Percentiles rank a stretch among this genome's conserved stretches.
phyloP scores from a whole-genome alignment of 1,284 basidiomycete species.

The Testicularia cyperi region DNA sequence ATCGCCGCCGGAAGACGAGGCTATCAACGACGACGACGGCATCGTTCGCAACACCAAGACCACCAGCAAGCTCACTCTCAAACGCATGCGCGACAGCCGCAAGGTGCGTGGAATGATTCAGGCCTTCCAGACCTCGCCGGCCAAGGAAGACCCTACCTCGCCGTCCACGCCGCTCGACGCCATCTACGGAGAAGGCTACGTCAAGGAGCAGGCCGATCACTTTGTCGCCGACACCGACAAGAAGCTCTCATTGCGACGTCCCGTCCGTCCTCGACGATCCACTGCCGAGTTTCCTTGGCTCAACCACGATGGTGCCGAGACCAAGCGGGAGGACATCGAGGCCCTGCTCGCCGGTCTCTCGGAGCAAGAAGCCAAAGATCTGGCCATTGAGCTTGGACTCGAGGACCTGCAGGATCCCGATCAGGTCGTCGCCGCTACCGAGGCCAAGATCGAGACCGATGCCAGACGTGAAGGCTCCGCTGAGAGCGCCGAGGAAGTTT shows the following conservation, averaged over 20 bases:
- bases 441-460: neutral
- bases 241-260: slow-evolving; percentile 24
- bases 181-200: slow-evolving; percentile 38
- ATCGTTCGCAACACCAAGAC: slow-evolving; percentile 18
- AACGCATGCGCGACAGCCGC: slow-evolving; percentile 47
- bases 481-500: slow-evolving; percentile 10
- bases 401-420: slow-evolving; percentile 27
- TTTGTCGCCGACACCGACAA: slow-evolving; percentile 34
- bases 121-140: slow-evolving; percentile 39
- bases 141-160: slow-evolving; percentile 9
- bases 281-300: slow-evolving; percentile 36
- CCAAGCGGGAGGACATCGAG: slow-evolving; percentile 26
- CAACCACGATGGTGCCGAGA: neutral
- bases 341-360: slow-evolving; percentile 19
- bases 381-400: slow-evolving; percentile 36
- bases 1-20: neutral
- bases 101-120: slow-evolving; percentile 46
- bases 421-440: slow-evolving; percentile 7
- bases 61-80: slow-evolving; percentile 42
- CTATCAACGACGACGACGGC: slow-evolving; percentile 2
- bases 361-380: slow-evolving; percentile 32
- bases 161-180: slow-evolving; percentile 13
- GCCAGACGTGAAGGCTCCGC: slow-evolving; percentile 2
- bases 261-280: slow-evolving; percentile 21
- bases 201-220: slow-evolving; percentile 34